Conservation (phyloP, 768 basidiomycete genomes). For the Trametes maxima region DNA sequence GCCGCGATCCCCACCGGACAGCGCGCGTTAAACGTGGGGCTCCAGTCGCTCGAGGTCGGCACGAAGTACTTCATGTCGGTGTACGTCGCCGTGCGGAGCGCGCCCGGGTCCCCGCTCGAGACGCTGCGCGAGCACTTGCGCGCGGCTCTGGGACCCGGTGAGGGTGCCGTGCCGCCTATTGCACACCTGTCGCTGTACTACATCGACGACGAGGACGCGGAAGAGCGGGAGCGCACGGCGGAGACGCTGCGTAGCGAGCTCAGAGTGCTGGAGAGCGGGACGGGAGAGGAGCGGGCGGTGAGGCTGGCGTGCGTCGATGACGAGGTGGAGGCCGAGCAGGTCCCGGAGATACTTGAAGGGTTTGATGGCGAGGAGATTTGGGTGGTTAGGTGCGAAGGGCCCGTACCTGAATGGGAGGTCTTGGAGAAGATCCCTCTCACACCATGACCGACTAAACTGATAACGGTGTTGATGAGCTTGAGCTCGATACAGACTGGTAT, state of each 20-base stretch:
- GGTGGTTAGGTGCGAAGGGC: constrained; percentile 34
- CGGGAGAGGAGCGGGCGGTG: constrained; percentile 14
- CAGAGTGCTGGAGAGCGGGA: constrained; percentile 39
- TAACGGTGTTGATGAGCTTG: neutral
- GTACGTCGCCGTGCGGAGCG: constrained; percentile 52
- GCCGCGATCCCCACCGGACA: constrained; percentile 42
- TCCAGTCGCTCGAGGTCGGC: constrained; percentile 58
- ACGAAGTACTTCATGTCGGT: constrained; percentile 74
- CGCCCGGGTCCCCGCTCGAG: constrained; percentile 42
- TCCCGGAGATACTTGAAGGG: constrained; percentile 23
- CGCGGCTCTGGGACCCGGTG: constrained; percentile 34
- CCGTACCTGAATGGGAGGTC: constrained; percentile 30
- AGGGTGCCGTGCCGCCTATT: constrained; percentile 55
- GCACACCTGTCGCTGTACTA: constrained; percentile 80
- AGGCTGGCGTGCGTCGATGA: constrained; percentile 12
- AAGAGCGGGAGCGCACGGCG: constrained; percentile 53
- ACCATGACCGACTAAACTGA: neutral
- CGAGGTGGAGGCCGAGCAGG: constrained; percentile 6
- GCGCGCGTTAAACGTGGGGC: constrained; percentile 44
- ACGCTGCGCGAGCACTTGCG: constrained; percentile 53
- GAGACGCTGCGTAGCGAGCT: constrained; percentile 43
- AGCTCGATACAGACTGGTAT: neutral
- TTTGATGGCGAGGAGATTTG: constrained; percentile 34
- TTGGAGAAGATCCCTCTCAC: constrained; percentile 27
- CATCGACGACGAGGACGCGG: constrained; percentile 65